Conservation (phyloP, 2,329 filamentous ascomycete genomes). For the Aspergillus sp. region DNA sequence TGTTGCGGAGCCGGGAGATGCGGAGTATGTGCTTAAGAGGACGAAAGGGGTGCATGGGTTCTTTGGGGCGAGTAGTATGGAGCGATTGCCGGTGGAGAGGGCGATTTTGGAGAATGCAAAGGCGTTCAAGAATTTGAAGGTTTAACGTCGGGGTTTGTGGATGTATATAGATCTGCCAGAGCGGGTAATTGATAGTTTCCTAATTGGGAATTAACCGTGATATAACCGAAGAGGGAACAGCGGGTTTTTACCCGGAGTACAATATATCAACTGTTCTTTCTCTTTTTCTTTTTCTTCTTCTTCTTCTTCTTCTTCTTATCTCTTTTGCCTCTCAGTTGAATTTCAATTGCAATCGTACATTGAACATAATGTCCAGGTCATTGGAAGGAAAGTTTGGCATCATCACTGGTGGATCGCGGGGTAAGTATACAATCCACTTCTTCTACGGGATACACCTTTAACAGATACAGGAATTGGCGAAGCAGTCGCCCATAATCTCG, state of each 20-base stretch:
- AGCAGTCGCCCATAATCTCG: slow-evolving; percentile 62
- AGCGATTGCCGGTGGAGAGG: slow-evolving; percentile 60
- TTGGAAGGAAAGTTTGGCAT: slow-evolving; percentile 73
- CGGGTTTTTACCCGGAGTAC: not conserved
- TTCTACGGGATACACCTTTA: too few relatives aligned
- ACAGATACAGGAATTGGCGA: slow-evolving; percentile 61
- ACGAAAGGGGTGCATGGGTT: slow-evolving; percentile 64
- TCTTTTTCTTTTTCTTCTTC: not conserved
- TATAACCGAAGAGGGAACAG: too few relatives aligned
- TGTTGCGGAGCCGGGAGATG: slow-evolving; percentile 58
- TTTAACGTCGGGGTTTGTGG: slow-evolving; percentile 3
- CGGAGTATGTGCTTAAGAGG: slow-evolving; percentile 54
- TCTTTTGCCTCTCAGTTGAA: not conserved
- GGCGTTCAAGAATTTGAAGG: slow-evolving; percentile 44
- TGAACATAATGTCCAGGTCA: slow-evolving; percentile 19
- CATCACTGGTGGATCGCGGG: slow-evolving; percentile 71
- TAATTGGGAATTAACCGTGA: slow-evolving; percentile 21
- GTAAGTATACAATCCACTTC: slow-evolving; percentile 37
- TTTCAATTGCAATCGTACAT: not conserved
- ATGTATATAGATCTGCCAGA: not conserved
- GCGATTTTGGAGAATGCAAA: slow-evolving; percentile 56
- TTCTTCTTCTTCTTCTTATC: not conserved
- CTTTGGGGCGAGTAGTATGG: slow-evolving; percentile 63
- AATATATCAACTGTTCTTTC: not conserved
- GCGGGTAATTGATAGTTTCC: slow-evolving; percentile 3